Percentiles rank a stretch among this genome's conserved stretches.
Evolutionary conservation across 208 protist genomes (phyloP).

Genomic region (Acanthamoeba royreba): DNA sequence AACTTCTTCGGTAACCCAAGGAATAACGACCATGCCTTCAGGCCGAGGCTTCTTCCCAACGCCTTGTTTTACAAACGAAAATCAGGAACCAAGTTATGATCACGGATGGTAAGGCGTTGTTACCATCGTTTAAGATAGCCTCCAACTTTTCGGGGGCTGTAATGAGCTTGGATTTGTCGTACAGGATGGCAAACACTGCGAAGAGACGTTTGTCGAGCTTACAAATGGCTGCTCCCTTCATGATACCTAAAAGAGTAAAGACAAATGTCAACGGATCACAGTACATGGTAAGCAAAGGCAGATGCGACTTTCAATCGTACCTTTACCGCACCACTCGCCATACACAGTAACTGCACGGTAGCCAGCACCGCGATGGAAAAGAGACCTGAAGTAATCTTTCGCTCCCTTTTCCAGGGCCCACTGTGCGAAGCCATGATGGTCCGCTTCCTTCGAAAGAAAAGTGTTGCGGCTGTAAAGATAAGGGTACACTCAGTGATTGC

Average conservation of each 20-base stretch:
- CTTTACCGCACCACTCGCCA: conserved; percentile 41
- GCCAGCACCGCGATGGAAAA: not conserved
- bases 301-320: not conserved
- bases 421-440: conserved; percentile 14
- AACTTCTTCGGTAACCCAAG: not conserved
- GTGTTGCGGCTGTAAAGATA: not conserved
- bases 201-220: conserved; percentile 15
- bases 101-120: not conserved
- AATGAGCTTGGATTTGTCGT: conserved; percentile 23
- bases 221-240: conserved; percentile 41
- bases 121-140: not conserved
- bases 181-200: conserved; percentile 1
- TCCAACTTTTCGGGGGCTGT: not conserved
- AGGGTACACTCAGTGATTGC: not conserved
- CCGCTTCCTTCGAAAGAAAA: conserved; percentile 5
- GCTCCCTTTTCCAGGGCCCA: conserved; percentile 23
- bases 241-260: not conserved
- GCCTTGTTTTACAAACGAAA: not conserved
- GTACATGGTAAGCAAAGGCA: not conserved
- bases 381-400: conserved; percentile 4
- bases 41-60: not conserved
- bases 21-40: not conserved
- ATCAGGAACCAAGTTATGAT: not conserved
- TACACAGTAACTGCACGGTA: conserved; percentile 13
- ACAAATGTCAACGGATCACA: not conserved